Conservation (phyloP, 2,329 filamentous ascomycete species). For the Bipolaris bicolor region DNA sequence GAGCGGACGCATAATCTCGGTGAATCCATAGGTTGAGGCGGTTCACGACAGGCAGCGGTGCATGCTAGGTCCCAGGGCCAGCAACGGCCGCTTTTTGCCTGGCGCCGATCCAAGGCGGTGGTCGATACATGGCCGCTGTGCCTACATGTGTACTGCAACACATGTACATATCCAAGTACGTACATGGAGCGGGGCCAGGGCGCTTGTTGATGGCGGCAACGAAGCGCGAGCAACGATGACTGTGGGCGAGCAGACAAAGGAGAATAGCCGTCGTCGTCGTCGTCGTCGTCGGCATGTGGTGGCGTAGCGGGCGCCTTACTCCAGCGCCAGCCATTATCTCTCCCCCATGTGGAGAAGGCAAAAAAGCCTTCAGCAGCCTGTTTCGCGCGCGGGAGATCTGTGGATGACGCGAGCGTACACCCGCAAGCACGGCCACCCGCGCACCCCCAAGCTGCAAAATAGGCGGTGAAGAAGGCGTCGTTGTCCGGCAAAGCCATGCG, state of each 20-base stretch:
- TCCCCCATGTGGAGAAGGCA: conserved; percentile 1
- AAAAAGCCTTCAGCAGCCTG: conserved; percentile 21
- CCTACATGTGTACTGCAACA: too few species aligned
- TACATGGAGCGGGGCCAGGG: conserved; percentile 20
- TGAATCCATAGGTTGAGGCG: conserved; percentile 35
- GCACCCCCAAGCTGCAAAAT: conserved; percentile 31
- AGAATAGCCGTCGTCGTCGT: neutral
- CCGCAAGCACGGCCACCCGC: conserved; percentile 33
- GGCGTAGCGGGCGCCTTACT: conserved; percentile 1
- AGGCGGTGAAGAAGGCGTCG: conserved; percentile 34
- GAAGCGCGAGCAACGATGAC: conserved; percentile 13
- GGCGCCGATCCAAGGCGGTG: conserved; percentile 40
- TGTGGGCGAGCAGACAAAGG: neutral
- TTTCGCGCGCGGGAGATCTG: conserved; percentile 32
- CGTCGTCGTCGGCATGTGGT: neutral
- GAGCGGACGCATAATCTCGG: conserved; percentile 18
- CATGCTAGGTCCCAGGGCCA: conserved; percentile 31
- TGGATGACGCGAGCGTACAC: conserved; percentile 25
- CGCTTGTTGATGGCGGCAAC: conserved; percentile 12
- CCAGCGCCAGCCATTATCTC: conserved; percentile 1
- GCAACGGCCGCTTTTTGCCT: conserved; percentile 33
- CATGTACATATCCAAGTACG: too few species aligned
- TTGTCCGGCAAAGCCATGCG: conserved; percentile 29
- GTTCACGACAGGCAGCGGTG: conserved; percentile 30
- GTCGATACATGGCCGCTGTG: conserved; percentile 18